phyloP scores from a whole-genome alignment of 495 filamentous ascomycete species.

The Cladorrhinum samala region DNA sequence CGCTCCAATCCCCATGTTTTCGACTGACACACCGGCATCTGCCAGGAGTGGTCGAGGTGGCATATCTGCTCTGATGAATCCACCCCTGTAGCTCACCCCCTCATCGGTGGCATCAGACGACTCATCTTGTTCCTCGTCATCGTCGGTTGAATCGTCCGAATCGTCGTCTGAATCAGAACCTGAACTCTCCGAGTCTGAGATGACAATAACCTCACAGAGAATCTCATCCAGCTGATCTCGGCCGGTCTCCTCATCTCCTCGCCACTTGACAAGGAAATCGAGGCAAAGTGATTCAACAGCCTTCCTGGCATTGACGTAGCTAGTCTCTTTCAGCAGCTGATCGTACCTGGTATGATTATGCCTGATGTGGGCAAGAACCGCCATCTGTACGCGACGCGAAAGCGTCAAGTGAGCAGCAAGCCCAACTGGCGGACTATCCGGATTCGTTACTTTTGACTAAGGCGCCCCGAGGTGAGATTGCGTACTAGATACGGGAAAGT shows the following conservation, averaged over 20 bases:
- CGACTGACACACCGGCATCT: background rate
- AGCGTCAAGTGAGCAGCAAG: slow-evolving; percentile 59
- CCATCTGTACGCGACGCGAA: slow-evolving; percentile 71
- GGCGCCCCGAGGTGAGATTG: slow-evolving; percentile 6
- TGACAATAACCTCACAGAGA: slow-evolving; percentile 73
- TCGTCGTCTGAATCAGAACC: slow-evolving; percentile 28
- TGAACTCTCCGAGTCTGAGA: slow-evolving; percentile 72
- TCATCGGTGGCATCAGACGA: slow-evolving; percentile 16
- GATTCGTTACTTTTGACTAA: slow-evolving; percentile 33
- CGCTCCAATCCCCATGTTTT: background rate
- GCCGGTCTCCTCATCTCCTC: slow-evolving; percentile 75
- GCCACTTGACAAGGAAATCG: slow-evolving; percentile 75
- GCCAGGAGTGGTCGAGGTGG: background rate
- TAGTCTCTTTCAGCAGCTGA: slow-evolving; percentile 56
- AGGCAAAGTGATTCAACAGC: slow-evolving; percentile 64
- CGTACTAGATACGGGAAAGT: slow-evolving; percentile 1
- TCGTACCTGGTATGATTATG: slow-evolving; percentile 87
- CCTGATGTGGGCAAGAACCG: slow-evolving; percentile 78
- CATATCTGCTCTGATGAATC: background rate
- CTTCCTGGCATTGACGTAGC: slow-evolving; percentile 63
- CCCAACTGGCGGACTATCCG: slow-evolving; percentile 51
- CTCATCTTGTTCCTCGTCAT: slow-evolving; percentile 16
- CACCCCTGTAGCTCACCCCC: background rate
- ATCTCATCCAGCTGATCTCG: slow-evolving; percentile 71
- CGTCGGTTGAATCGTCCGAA: slow-evolving; percentile 38